Evolutionary conservation across 2,329 filamentous ascomycete species (phyloP).

Genomic region (Fusarium verticillioides): DNA sequence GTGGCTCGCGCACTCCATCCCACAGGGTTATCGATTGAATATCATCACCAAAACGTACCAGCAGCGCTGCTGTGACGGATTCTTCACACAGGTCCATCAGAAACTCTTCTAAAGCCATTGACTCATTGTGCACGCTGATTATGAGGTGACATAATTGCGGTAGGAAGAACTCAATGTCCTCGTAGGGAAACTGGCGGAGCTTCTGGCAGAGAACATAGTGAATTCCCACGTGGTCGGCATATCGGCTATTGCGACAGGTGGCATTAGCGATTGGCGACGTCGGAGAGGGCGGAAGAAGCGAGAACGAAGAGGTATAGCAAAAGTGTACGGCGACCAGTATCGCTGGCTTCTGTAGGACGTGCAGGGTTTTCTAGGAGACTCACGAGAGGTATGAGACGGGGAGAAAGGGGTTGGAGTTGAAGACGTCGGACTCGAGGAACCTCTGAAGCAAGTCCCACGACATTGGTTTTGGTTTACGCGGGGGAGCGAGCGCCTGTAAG

Average conservation of each 20-base stretch:
- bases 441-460: conserved; percentile 90
- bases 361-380: conserved; percentile 52
- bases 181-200: conserved; percentile 87
- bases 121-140: conserved; percentile 90
- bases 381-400: conserved; percentile 90
- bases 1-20: conserved; percentile 21
- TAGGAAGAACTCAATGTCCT: conserved; percentile 93
- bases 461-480: conserved; percentile 65
- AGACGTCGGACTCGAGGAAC: conserved; percentile 93
- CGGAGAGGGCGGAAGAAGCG: conserved; percentile 26
- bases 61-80: conserved; percentile 83
- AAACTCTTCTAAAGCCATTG: conserved; percentile 90
- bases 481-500: conserved; percentile 46
- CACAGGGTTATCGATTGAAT: not conserved
- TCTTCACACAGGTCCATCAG: conserved; percentile 87
- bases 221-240: conserved; percentile 89
- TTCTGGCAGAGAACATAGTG: conserved; percentile 91
- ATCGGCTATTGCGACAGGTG: conserved; percentile 68
- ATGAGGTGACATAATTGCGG: conserved; percentile 89
- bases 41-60: conserved; percentile 65
- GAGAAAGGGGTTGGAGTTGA: conserved; percentile 90
- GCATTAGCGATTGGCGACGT: conserved; percentile 41
- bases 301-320: not conserved
- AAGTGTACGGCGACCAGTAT: not conserved
- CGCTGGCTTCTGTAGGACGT: not conserved